These are phyloP conservation scores for Penicillium sp. DNA, from an alignment of 2,329 filamentous ascomycete genomes.

Conservation along the genomic window DNA sequence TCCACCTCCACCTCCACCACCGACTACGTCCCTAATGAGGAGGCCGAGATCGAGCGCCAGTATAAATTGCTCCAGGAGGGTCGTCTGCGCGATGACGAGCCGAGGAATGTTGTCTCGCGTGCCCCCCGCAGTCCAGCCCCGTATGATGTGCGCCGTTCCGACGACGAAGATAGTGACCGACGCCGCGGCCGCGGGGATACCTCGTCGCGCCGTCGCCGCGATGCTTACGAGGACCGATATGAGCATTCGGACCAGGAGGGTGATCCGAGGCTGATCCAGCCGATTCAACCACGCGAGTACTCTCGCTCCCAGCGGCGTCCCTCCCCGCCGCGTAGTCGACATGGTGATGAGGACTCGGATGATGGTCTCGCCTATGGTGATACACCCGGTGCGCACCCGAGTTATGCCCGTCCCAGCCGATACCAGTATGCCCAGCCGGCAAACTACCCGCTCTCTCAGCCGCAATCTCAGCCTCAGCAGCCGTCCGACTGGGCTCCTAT, in stretches of 20 bases:
- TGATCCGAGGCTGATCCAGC: slow-evolving; percentile 15
- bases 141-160: slow-evolving; percentile 27
- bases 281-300: slow-evolving; percentile 18
- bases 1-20: slow-evolving; percentile 10
- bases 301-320: slow-evolving; percentile 26
- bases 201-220: slow-evolving; percentile 13
- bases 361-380: slow-evolving; percentile 46
- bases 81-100: slow-evolving; percentile 14
- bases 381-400: slow-evolving; percentile 33
- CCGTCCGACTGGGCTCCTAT: slow-evolving; percentile 42
- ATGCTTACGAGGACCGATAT: slow-evolving; percentile 28
- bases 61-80: slow-evolving; percentile 25
- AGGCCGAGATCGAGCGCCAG: slow-evolving; percentile 28
- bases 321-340: slow-evolving; percentile 24
- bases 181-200: slow-evolving; percentile 11
- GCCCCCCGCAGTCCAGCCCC: slow-evolving; percentile 25
- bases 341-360: slow-evolving; percentile 34
- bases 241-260: slow-evolving; percentile 30
- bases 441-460: slow-evolving; percentile 22
- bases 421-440: slow-evolving; percentile 38
- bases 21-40: slow-evolving; percentile 21
- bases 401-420: slow-evolving; percentile 37
- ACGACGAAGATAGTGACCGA: slow-evolving; percentile 24
- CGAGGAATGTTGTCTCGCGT: slow-evolving; percentile 10
- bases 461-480: slow-evolving; percentile 22